Evolutionary conservation across 2,329 filamentous ascomycete genomes (phyloP).

Genomic region (Talaromyces sp.): DNA sequence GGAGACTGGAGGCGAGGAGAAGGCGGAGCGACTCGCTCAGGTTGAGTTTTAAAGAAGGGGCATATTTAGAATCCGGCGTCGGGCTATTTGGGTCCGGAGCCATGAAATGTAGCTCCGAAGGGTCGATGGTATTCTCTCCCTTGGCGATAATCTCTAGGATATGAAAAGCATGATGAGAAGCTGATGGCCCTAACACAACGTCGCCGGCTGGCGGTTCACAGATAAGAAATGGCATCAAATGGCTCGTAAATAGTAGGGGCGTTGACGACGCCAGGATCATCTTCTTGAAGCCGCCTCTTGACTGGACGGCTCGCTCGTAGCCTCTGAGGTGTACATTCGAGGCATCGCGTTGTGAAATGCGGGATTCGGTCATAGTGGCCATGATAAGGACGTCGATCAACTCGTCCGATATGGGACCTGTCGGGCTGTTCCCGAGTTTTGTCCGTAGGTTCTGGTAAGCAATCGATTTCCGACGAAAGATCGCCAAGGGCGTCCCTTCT

Average conservation of each 20-base stretch:
- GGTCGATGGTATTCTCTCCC: not conserved
- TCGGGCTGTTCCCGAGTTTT: not conserved
- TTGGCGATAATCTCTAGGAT: not conserved
- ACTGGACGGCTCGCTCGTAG: not conserved
- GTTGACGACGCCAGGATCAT: slow-evolving; percentile 1
- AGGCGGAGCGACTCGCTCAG: not conserved
- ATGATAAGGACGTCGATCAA: not conserved
- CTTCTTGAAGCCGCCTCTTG: not conserved
- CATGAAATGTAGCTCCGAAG: not conserved
- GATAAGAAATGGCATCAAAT: slow-evolving; percentile 1
- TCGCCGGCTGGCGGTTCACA: not conserved
- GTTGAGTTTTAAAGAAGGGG: not conserved
- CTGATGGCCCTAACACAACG: not conserved
- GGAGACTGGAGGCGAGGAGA: not conserved
- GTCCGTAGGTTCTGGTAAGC: not conserved
- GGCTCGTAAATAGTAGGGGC: not conserved
- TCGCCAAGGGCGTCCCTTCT: not conserved
- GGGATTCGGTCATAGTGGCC: slow-evolving; percentile 2
- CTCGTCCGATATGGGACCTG: not conserved
- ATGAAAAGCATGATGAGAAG: not conserved
- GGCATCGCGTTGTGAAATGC: not conserved
- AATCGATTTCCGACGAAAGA: not conserved
- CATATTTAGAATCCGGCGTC: not conserved
- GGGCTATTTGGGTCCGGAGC: not conserved
- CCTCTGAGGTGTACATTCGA: slow-evolving; percentile 1